These are phyloP conservation scores for Phytophthora colocasiae DNA, from an alignment of 352 stramenopile genomes.

Conservation along the genomic window DNA sequence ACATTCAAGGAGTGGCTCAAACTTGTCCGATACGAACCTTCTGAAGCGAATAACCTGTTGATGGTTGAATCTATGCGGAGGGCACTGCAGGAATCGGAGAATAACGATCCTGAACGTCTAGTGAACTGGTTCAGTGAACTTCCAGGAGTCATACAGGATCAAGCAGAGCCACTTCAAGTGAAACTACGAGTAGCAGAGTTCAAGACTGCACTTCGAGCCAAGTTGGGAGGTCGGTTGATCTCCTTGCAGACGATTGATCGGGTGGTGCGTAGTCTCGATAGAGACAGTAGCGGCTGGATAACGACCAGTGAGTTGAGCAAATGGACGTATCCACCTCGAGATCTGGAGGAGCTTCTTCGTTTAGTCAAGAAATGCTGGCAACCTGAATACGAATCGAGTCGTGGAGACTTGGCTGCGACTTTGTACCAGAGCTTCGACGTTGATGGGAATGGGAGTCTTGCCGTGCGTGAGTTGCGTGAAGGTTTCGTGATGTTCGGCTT, in stretches of 20 bases:
- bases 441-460: conserved; percentile 68
- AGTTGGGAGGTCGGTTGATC: conserved; percentile 18
- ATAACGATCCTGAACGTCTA: conserved; percentile 29
- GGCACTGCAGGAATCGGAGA: conserved; percentile 24
- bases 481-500: conserved; percentile 58
- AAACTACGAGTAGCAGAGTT: conserved; percentile 70
- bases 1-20: conserved; percentile 62
- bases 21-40: conserved; percentile 37
- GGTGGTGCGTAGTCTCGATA: conserved; percentile 55
- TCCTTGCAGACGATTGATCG: conserved; percentile 41
- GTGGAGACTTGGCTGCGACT: conserved; percentile 27
- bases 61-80: conserved; percentile 35
- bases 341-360: conserved; percentile 66
- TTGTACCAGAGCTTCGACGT: conserved; percentile 65
- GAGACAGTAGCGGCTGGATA: conserved; percentile 71
- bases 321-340: conserved; percentile 65
- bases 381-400: conserved; percentile 15
- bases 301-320: conserved; percentile 57
- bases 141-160: conserved; percentile 36
- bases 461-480: conserved; percentile 55
- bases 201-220: conserved; percentile 54
- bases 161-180: conserved; percentile 17
- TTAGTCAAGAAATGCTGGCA: conserved; percentile 50
- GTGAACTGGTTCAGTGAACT: conserved; percentile 59
- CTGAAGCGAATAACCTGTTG: conserved; percentile 15